phyloP scores from a whole-genome alignment of 331 rosid genomes.

The Phaseolus coccineus region DNA sequence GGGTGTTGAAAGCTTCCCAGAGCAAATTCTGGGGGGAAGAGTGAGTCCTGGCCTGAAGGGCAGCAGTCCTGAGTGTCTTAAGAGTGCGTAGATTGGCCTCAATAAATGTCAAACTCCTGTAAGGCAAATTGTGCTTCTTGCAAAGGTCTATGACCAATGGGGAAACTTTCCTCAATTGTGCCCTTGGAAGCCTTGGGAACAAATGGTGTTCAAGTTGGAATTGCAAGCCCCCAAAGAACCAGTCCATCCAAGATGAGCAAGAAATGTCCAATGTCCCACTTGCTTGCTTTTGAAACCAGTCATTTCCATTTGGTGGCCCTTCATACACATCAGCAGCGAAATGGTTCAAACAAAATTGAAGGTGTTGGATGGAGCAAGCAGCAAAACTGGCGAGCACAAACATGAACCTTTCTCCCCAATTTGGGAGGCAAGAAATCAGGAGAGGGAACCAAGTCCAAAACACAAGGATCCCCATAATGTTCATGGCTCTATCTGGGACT shows the following conservation, averaged over 20 bases:
- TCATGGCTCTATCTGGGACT: slow-evolving; percentile 62
- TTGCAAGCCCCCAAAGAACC: slow-evolving; percentile 62
- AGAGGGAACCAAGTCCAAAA: slow-evolving; percentile 93
- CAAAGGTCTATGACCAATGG: slow-evolving; percentile 55
- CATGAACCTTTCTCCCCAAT: slow-evolving; percentile 74
- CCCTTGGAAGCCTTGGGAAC: slow-evolving; percentile 58
- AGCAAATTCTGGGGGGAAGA: slow-evolving; percentile 44
- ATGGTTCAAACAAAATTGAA: slow-evolving; percentile 79
- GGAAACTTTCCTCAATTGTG: slow-evolving; percentile 54
- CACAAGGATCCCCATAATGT: slow-evolving; percentile 70
- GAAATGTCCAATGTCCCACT: slow-evolving; percentile 56
- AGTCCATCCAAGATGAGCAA: slow-evolving; percentile 59
- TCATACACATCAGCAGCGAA: slow-evolving; percentile 77
- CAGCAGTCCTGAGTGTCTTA: slow-evolving; percentile 56
- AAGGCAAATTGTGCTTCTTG: slow-evolving; percentile 61
- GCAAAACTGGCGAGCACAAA: slow-evolving; percentile 67
- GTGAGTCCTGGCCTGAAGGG: slow-evolving; percentile 49
- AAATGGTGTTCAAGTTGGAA: slow-evolving; percentile 60
- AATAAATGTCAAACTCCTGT: slow-evolving; percentile 53
- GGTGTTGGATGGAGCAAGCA: slow-evolving; percentile 71
- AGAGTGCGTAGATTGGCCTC: slow-evolving; percentile 56
- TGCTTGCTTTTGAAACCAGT: slow-evolving; percentile 67
- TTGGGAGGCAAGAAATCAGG: slow-evolving; percentile 64
- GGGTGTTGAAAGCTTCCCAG: slow-evolving; percentile 60
- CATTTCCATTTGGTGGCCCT: slow-evolving; percentile 71